These are phyloP conservation scores for Tolypocladium endophyticum DNA, from an alignment of 2,329 filamentous ascomycete genomes.

Conservation along the genomic window DNA sequence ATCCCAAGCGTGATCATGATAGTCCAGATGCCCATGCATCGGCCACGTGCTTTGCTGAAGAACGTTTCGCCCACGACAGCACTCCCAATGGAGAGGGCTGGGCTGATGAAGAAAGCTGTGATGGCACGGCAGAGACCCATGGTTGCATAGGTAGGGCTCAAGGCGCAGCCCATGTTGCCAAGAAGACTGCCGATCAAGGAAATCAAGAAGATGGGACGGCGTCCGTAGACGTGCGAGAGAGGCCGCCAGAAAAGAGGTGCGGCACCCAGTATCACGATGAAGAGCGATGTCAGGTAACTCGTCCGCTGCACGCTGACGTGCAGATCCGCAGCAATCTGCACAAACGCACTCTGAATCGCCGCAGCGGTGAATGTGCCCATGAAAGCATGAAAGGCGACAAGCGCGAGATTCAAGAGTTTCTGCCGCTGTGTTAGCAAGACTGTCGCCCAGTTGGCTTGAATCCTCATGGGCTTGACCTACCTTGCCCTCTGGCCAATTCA, in stretches of 20 bases:
- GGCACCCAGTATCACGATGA: conserved; percentile 9
- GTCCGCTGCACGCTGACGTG: conserved; percentile 34
- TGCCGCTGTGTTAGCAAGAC: conserved; percentile 10
- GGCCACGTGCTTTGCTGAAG: conserved; percentile 6
- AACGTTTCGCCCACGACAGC: conserved; percentile 10
- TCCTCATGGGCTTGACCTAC: not conserved
- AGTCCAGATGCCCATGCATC: conserved; percentile 10
- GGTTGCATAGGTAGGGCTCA: conserved; percentile 33
- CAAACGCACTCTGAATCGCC: conserved; percentile 42
- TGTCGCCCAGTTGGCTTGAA: not conserved
- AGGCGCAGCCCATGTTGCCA: conserved; percentile 41
- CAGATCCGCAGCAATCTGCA: conserved; percentile 39
- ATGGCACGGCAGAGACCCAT: conserved; percentile 39
- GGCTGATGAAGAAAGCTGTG: conserved; percentile 42
- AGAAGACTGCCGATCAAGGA: conserved; percentile 32
- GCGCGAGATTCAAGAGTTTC: conserved; percentile 40
- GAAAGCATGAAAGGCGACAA: conserved; percentile 46
- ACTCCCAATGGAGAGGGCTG: conserved; percentile 23
- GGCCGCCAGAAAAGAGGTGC: conserved; percentile 44
- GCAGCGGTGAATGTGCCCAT: conserved; percentile 47
- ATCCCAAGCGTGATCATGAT: conserved; percentile 11
- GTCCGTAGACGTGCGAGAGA: conserved; percentile 40
- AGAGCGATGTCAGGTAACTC: conserved; percentile 35
- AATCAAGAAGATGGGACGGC: conserved; percentile 41
- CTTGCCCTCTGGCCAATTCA: conserved; percentile 8